phyloP scores from a whole-genome alignment of 176 grass and related monocot species.

The Bromus sterilis region DNA sequence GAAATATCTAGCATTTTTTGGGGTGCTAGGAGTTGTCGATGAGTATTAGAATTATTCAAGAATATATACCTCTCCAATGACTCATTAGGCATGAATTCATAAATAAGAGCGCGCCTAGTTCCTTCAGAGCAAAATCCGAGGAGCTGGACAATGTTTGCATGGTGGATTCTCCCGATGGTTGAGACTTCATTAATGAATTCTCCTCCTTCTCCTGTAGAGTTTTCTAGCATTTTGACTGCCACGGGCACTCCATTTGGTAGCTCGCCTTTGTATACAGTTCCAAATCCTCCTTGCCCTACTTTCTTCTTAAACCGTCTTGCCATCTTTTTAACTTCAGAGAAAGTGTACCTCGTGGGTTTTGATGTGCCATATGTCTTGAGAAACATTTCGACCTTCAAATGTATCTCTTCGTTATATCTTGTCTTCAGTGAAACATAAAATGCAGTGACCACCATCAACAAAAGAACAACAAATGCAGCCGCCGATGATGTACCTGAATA shows the following conservation, averaged over 20 bases:
- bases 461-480: background rate
- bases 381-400: no score
- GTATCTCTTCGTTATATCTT: background rate
- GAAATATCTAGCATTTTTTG: constrained; percentile 28
- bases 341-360: no score
- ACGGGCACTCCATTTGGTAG: constrained; percentile 49
- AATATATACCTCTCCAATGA: background rate
- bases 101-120: background rate
- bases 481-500: background rate
- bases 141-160: constrained; percentile 50
- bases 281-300: constrained; percentile 60
- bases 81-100: background rate
- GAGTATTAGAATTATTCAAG: background rate
- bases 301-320: constrained; percentile 36
- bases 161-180: constrained; percentile 57
- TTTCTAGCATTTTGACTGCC: constrained; percentile 63
- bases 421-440: background rate
- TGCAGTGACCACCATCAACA: background rate
- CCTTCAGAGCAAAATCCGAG: background rate
- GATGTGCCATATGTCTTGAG: no score
- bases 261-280: constrained; percentile 50
- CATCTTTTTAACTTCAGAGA: constrained; percentile 57
- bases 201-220: constrained; percentile 28
- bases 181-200: constrained; percentile 73
- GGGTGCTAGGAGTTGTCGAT: background rate